These are phyloP conservation scores for Phytophthora quininea DNA, from an alignment of 352 stramenopile species.

Conservation along the genomic window DNA sequence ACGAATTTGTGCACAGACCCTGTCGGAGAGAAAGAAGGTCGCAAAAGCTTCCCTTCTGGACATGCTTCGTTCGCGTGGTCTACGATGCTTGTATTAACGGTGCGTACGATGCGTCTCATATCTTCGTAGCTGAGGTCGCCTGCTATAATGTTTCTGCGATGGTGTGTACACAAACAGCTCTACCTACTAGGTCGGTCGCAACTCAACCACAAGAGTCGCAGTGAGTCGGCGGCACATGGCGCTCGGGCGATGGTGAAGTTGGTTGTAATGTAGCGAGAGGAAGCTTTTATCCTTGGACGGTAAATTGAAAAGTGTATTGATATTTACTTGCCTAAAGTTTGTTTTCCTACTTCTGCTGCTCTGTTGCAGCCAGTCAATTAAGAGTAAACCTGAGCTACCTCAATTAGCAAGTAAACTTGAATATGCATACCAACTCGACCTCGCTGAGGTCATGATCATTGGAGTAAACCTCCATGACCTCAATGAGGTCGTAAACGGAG, in stretches of 20 bases:
- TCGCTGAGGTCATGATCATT: no score
- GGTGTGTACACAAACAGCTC: constrained; percentile 35
- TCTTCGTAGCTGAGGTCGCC: background rate
- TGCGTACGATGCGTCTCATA: constrained; percentile 13
- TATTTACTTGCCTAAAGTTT: no score
- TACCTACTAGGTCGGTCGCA: constrained; percentile 72
- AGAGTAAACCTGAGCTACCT: no score
- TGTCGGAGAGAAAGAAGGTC: constrained; percentile 58
- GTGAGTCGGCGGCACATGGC: constrained; percentile 46
- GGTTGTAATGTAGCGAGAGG: no score
- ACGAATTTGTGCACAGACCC: constrained; percentile 58
- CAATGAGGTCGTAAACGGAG: no score
- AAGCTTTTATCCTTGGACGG: no score
- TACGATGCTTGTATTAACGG: constrained; percentile 78
- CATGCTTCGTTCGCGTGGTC: constrained; percentile 74
- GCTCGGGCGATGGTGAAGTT: constrained; percentile 66
- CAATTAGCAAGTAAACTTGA: no score
- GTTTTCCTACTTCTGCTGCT: no score
- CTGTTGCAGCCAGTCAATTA: no score
- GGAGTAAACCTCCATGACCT: no score
- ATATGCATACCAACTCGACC: no score
- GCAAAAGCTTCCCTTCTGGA: constrained; percentile 74
- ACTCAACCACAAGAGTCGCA: constrained; percentile 52
- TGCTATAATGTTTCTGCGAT: constrained; percentile 1
- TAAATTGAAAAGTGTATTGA: no score